phyloP scores from a whole-genome alignment of 805 yeast genomes.

The Schwanniomyces occidentalis region DNA sequence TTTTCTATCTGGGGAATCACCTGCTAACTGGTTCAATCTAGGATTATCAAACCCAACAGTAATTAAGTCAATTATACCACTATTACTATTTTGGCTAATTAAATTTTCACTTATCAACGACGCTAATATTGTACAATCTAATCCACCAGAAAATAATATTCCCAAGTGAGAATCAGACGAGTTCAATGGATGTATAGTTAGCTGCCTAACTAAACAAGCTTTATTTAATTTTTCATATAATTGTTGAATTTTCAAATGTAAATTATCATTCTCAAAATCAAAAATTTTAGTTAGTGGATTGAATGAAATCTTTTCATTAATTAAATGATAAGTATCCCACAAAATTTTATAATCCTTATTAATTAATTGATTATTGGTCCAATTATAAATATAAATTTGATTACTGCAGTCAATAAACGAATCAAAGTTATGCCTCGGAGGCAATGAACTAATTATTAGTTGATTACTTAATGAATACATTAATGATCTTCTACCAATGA shows the following conservation, averaged over 20 bases:
- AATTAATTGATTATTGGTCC: conserved; percentile 8
- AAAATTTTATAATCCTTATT: conserved; percentile 2
- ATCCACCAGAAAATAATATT: conserved; percentile 88
- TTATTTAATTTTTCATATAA: conserved; percentile 25
- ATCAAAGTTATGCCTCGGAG: conserved; percentile 10
- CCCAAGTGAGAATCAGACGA: conserved; percentile 41
- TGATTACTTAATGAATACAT: conserved; percentile 42
- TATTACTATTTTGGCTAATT: conserved; percentile 7
- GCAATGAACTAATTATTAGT: conserved; percentile 41
- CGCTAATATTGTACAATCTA: conserved; percentile 86
- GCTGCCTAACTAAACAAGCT: conserved; percentile 53
- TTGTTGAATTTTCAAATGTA: conserved; percentile 1
- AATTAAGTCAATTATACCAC: conserved; percentile 60
- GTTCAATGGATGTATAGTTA: conserved; percentile 57
- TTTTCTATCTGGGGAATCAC: conserved; percentile 82
- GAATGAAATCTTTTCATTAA: neutral
- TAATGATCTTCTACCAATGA: conserved; percentile 78
- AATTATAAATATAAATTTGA: conserved; percentile 45
- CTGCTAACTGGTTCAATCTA: conserved; percentile 59
- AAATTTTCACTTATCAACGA: conserved; percentile 40
- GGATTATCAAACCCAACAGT: conserved; percentile 94
- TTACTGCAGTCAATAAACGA: conserved; percentile 58
- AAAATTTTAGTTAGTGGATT: conserved; percentile 1
- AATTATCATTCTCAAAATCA: neutral
- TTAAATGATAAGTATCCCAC: neutral